Evolutionary conservation across 257 asterid species (phyloP).

Genomic region (Catharanthus roseus): DNA sequence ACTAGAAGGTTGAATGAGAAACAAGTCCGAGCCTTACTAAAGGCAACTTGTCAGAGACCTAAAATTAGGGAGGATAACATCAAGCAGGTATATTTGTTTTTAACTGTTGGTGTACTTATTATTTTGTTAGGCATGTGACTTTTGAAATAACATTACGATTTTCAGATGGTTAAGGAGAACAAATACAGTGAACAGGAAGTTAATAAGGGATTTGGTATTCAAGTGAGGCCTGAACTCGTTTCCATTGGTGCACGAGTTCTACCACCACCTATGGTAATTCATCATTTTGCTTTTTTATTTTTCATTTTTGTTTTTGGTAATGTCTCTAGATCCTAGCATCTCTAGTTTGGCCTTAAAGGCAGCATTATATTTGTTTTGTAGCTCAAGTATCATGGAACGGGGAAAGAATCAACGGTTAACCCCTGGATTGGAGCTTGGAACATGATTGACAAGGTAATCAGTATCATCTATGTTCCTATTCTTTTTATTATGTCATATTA

Average conservation of each 20-base stretch:
- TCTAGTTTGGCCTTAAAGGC: background rate
- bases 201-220: constrained; percentile 52
- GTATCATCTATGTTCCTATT: background rate
- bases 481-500: too few relatives aligned
- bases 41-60: constrained; percentile 80
- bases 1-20: constrained; percentile 42
- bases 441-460: constrained; percentile 63
- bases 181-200: constrained; percentile 34
- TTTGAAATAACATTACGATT: background rate
- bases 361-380: constrained; percentile 18
- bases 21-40: constrained; percentile 60
- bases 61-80: constrained; percentile 24
- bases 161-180: constrained; percentile 42
- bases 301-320: background rate
- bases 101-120: background rate
- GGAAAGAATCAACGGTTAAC: constrained; percentile 29
- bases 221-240: constrained; percentile 35
- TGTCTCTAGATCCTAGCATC: background rate
- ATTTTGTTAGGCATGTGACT: background rate
- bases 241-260: constrained; percentile 69
- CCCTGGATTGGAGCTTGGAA: constrained; percentile 86
- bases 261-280: constrained; percentile 58
- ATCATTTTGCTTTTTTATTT: background rate
- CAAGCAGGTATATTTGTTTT: constrained; percentile 17
- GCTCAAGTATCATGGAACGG: constrained; percentile 61